These are phyloP conservation scores for Gaertneriomyces sp. DNA, from an alignment of 192 early-diverging fungal genomes.

Conservation along the genomic window DNA sequence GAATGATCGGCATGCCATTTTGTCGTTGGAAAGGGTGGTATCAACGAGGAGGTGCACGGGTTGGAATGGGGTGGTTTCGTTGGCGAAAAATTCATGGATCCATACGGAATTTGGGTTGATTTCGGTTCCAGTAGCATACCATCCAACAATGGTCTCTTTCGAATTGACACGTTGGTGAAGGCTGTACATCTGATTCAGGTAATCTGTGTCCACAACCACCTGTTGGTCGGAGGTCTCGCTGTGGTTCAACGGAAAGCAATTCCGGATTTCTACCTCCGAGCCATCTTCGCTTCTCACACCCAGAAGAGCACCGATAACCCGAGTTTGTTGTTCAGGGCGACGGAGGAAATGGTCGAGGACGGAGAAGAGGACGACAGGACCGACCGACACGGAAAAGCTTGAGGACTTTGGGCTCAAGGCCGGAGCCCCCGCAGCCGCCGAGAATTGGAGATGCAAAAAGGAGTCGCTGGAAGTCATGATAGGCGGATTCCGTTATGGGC, in stretches of 20 bases:
- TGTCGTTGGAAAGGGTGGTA: constrained; percentile 50
- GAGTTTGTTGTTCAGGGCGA: constrained; percentile 73
- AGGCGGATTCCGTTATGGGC: no score
- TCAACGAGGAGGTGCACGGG: constrained; percentile 89
- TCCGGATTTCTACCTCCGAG: constrained; percentile 80
- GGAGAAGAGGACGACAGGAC: constrained; percentile 84
- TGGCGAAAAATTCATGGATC: constrained; percentile 55
- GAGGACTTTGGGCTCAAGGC: not conserved
- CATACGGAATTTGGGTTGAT: constrained; percentile 37
- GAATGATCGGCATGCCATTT: constrained; percentile 13
- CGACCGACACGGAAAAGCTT: constrained; percentile 58
- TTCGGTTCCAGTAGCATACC: constrained; percentile 79
- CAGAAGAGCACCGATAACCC: constrained; percentile 88
- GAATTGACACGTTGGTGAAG: constrained; percentile 86
- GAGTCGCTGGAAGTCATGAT: not conserved
- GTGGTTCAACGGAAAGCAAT: constrained; percentile 80
- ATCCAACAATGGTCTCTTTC: constrained; percentile 89
- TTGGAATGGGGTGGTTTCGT: constrained; percentile 67
- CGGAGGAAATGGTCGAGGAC: constrained; percentile 91
- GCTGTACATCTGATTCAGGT: constrained; percentile 79
- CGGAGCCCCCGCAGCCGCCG: not conserved
- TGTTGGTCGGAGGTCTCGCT: constrained; percentile 70
- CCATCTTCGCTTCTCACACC: constrained; percentile 87
- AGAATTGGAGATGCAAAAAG: constrained; percentile 18
- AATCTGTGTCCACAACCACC: constrained; percentile 86